Evolutionary conservation across 352 stramenopile genomes (phyloP), one percentile per base, ranked within the genome.

Genomic region (Phytophthora aleatoria): DNA sequence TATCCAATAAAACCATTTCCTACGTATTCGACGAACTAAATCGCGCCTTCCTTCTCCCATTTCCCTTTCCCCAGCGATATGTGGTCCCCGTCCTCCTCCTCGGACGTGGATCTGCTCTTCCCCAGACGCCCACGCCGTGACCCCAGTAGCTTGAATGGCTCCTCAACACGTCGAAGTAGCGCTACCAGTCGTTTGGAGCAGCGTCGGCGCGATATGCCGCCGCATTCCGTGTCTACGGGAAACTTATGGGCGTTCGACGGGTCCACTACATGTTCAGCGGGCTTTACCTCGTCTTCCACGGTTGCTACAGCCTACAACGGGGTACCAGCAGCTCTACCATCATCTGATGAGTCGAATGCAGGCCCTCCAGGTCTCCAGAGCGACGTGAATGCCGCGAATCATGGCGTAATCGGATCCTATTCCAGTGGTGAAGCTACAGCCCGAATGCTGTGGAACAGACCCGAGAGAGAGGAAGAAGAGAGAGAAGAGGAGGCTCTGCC

Each of bases 401-500:
- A 85, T 44, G 76, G 76, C 10, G 69, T 82, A 42, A 85, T 85
- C 35, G 76, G 76, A 13, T 85, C 76, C 1, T 68, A 71, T 24
- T 65, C 68, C 4, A 64, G 50, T 33, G 67, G 30, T 31, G 60
- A 73, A 43, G 39, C 48, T 16, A 65, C 55, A 2, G 57, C 76
- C 42, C 59, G 76, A 15, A 69, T 89, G 53, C 67, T 89, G 3
- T 90, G 79, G 79, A 89, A 77, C 55, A 69, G 81, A 50, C 72
- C 76, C 38, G 81, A 72, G 49, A 70, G 79, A 39, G 79, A 87
- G 48, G 83, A 91, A 51, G 83, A 91, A 50, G 83, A 91, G 61
- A 67, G 81, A 36, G 80, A 90, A 50, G 83, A 91, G 38, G 83
- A 91, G 41, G 83, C 83, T 33, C 56, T 91, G 27, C 83, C 83